These are phyloP conservation scores for Triangularia setosa DNA, from an alignment of 2,329 filamentous ascomycete species.

Conservation along the genomic window DNA sequence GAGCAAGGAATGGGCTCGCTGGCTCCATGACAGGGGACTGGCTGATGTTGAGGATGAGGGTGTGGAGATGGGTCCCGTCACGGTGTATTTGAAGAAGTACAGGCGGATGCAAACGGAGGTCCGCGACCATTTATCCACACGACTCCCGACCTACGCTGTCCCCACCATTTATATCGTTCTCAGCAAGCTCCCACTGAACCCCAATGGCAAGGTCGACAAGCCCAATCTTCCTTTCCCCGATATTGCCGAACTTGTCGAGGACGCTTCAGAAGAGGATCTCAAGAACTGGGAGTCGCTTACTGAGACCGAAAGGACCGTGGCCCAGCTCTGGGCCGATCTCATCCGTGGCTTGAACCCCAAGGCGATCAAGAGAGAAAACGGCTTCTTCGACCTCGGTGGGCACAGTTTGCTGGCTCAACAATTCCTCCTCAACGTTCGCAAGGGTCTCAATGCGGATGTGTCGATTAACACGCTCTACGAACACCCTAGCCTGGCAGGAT, in stretches of 20 bases:
- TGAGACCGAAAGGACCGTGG: constrained; percentile 63
- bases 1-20: constrained; percentile 66
- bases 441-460: constrained; percentile 45
- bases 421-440: constrained; percentile 65
- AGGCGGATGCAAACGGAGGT: constrained; percentile 46
- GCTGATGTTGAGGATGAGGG: constrained; percentile 55
- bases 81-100: constrained; percentile 43
- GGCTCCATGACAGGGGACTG: constrained; percentile 53
- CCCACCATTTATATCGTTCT: constrained; percentile 72
- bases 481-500: constrained; percentile 48
- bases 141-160: constrained; percentile 70
- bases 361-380: constrained; percentile 55
- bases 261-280: constrained; percentile 40
- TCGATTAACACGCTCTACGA: constrained; percentile 69
- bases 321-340: constrained; percentile 69
- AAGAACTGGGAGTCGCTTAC: constrained; percentile 39
- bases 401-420: constrained; percentile 79
- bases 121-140: constrained; percentile 64
- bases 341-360: constrained; percentile 64
- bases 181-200: constrained; percentile 70
- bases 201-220: constrained; percentile 82
- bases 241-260: constrained; percentile 57
- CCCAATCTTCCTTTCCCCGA: constrained; percentile 78
- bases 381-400: constrained; percentile 78
- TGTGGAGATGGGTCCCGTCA: constrained; percentile 40